Base-by-base conservation (phyloP, 805 yeast species). In the Lipomyces starkeyi region DNA sequence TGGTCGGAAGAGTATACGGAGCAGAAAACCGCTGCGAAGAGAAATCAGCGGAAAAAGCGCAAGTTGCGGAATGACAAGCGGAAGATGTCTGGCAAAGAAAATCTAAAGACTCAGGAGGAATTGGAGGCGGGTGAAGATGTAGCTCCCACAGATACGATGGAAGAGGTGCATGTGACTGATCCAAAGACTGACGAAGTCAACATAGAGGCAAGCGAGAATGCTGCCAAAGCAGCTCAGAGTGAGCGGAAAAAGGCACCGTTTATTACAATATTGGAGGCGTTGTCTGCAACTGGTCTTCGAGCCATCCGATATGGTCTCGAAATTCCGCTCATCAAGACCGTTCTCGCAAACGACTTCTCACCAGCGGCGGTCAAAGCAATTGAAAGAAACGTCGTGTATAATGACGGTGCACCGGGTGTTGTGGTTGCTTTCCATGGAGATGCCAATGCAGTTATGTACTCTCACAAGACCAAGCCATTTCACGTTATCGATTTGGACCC, bases 401-500 rank as follows among this genome's bases (percentile, higher is more conserved):
- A 94, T 76, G 78, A 83, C 8, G 60, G 59, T 2, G 87, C 91
- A 1, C 77, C 78, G 7, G 78, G 82, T 34, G 83, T 83, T 35
- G 93, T 94, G 25, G 78, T 76, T 58, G 84, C 95, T 8, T 88
- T 90, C 73, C 85, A 86, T 73, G 97, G 95, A 40, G 98, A 95
- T 80, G 99, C 99, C n/a, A 92, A 90, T 72, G 86, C 86, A 54
- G 87, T 85, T 75, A 91, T 95, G 97, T 82, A 88, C 62, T 75
- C 66, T 1, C 74, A 72, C 62, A 73, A 73, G 62, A 58, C 70
- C 79, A 49, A 54, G 60, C 60, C 79, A 75, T 93, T 89, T 79
- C 97, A 95, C 76, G 91, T 91, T 2, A 87, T 95, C 66, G 99
- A 95, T 79, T 83, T 95, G 62, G 99, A 95, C 78, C 99, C 99